Conservation (phyloP, 176 grass and related monocot species). For the Carex pumila region DNA sequence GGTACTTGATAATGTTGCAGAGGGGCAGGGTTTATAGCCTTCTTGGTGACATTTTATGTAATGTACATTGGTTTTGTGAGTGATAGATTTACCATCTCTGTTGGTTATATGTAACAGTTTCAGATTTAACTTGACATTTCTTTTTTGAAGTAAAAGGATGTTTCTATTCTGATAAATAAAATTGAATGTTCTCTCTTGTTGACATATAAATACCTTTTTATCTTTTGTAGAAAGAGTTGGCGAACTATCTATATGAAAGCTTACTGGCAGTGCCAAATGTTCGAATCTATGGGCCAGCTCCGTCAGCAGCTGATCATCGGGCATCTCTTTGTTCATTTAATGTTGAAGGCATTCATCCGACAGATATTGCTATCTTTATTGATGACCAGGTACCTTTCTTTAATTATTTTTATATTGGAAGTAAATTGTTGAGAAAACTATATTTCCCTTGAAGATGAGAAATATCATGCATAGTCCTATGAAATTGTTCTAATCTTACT, state of each 20-base stretch:
- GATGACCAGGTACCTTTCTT: constrained; percentile 62
- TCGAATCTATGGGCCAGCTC: constrained; percentile 61
- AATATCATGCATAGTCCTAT: background rate
- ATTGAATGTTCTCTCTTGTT: background rate
- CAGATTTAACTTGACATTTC: background rate
- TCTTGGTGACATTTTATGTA: background rate
- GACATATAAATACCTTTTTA: background rate
- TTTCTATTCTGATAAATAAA: background rate
- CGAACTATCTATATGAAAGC: constrained; percentile 43
- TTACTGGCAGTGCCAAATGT: constrained; percentile 62
- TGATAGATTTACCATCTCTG: constrained; percentile 16
- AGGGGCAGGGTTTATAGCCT: background rate
- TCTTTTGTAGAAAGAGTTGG: constrained; percentile 32
- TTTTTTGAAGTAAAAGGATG: background rate
- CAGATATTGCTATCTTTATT: constrained; percentile 84
- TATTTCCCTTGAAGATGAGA: background rate
- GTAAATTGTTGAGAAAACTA: background rate
- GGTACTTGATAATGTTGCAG: background rate
- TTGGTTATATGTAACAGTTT: constrained; percentile 7
- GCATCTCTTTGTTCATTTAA: constrained; percentile 84
- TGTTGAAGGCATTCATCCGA: constrained; percentile 79
- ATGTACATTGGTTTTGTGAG: background rate
- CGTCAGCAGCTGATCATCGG: constrained; percentile 39
- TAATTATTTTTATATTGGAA: background rate
- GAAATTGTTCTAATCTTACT: background rate